These are phyloP conservation scores for Tubosaeta sp. DNA, from an alignment of 768 basidiomycete species.

Conservation along the genomic window DNA sequence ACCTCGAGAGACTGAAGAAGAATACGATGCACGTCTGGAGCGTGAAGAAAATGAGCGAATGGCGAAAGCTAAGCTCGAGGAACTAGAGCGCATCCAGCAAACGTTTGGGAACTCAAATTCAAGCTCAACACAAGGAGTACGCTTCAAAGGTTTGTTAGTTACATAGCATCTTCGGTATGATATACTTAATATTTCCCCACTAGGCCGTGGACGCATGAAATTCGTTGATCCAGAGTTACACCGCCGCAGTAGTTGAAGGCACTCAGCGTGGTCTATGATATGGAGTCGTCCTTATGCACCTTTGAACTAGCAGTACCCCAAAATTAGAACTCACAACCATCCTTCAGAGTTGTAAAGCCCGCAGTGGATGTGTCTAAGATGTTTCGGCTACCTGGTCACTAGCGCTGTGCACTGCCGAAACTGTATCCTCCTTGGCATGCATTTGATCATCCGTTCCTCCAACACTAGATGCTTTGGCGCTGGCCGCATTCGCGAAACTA, in stretches of 20 bases:
- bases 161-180: background rate
- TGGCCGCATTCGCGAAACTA: conserved; percentile 80
- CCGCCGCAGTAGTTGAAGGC: conserved; percentile 18
- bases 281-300: background rate
- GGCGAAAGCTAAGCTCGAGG: conserved; percentile 41
- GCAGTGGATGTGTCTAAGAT: conserved; percentile 9
- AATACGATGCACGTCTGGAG: conserved; percentile 66
- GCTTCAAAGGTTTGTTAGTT: conserved; percentile 54
- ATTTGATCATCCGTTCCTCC: conserved; percentile 18
- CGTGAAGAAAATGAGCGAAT: conserved; percentile 60
- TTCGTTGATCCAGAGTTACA: conserved; percentile 56
- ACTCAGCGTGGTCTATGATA: background rate
- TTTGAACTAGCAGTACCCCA: background rate
- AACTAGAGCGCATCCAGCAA: conserved; percentile 47
- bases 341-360: conserved; percentile 2
- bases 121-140: conserved; percentile 41
- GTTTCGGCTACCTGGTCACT: conserved; percentile 16
- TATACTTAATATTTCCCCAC: background rate
- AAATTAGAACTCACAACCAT: background rate
- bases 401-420: conserved; percentile 3
- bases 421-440: conserved; percentile 1
- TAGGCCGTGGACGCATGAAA: conserved; percentile 66
- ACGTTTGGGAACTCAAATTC: conserved; percentile 31
- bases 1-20: conserved; percentile 60
- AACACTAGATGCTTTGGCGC: conserved; percentile 23